These are phyloP conservation scores for Hapsidospora chrysogenum DNA, from an alignment of 495 filamentous ascomycete genomes.

Conservation along the genomic window DNA sequence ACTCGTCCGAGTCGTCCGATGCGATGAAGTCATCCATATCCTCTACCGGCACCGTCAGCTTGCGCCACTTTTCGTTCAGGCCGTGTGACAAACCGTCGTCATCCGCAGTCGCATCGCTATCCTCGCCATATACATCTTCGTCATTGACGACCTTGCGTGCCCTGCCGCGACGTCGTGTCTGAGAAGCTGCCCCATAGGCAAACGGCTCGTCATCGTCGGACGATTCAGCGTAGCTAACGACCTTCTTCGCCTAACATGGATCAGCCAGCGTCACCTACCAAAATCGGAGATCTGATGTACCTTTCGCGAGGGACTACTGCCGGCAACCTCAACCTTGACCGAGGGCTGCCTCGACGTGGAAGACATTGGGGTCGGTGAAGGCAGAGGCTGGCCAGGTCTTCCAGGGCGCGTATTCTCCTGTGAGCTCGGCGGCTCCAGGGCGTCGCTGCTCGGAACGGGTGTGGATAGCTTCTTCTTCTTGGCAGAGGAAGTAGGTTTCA, in stretches of 20 bases:
- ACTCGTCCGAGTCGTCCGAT: conserved; percentile 66
- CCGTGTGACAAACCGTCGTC: conserved; percentile 23
- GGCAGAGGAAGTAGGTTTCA: conserved; percentile 20
- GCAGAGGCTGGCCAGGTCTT: no score
- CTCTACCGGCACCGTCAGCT: conserved; percentile 23
- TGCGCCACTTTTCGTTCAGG: background rate
- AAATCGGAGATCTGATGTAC: conserved; percentile 12
- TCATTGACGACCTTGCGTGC: conserved; percentile 21
- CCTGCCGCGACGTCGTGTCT: conserved; percentile 13
- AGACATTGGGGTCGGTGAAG: no score
- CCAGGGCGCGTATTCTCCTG: no score
- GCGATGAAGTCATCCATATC: conserved; percentile 74
- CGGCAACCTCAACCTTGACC: conserved; percentile 1
- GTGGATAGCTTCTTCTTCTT: conserved; percentile 28
- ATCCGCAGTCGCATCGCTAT: conserved; percentile 41
- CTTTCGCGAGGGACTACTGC: conserved; percentile 46
- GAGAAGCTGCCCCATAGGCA: conserved; percentile 16
- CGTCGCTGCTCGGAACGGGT: conserved; percentile 71
- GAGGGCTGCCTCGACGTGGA: conserved; percentile 14
- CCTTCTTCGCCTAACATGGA: conserved; percentile 29
- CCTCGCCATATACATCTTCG: conserved; percentile 53
- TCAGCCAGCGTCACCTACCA: conserved; percentile 1
- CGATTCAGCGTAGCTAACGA: conserved; percentile 49
- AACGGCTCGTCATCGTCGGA: conserved; percentile 43
- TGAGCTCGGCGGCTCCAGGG: conserved; percentile 37